Conservation (phyloP, 306 rosid species). For the Amphicarpaea edgeworthii region DNA sequence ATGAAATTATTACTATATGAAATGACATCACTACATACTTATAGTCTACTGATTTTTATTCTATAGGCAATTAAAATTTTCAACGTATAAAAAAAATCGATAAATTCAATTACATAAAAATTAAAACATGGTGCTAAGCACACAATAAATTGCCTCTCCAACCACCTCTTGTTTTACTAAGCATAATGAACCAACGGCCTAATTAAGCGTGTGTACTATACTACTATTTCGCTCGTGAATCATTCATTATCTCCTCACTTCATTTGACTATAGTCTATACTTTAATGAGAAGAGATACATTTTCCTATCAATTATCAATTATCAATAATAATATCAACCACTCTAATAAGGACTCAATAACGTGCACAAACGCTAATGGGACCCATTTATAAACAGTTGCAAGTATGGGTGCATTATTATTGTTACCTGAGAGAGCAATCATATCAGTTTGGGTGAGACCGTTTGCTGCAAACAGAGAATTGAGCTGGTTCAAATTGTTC, state of each 20-base stretch:
- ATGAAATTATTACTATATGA: not conserved
- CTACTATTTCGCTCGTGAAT: constrained; percentile 1
- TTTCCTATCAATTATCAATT: too few relatives aligned
- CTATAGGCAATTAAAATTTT: too few relatives aligned
- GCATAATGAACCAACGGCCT: not conserved
- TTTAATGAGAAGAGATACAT: not conserved
- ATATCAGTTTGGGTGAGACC: constrained; percentile 74
- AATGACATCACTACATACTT: not conserved
- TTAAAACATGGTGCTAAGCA: not conserved
- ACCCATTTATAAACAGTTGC: not conserved
- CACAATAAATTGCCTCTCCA: not conserved
- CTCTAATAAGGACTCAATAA: not conserved
- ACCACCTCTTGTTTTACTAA: not conserved
- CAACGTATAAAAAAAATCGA: too few relatives aligned
- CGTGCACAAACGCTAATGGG: not conserved
- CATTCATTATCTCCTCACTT: not conserved
- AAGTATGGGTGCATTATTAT: too few relatives aligned
- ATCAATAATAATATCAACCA: not conserved
- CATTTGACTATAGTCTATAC: not conserved
- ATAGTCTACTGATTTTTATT: not conserved
- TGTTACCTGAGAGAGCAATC: constrained; percentile 92
- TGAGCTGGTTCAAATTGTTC: constrained; percentile 68
- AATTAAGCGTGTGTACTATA: too few relatives aligned
- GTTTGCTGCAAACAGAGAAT: constrained; percentile 57
- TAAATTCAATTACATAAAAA: too few relatives aligned